Conservation (phyloP, 768 basidiomycete genomes). For the Boletus rex-veris region DNA sequence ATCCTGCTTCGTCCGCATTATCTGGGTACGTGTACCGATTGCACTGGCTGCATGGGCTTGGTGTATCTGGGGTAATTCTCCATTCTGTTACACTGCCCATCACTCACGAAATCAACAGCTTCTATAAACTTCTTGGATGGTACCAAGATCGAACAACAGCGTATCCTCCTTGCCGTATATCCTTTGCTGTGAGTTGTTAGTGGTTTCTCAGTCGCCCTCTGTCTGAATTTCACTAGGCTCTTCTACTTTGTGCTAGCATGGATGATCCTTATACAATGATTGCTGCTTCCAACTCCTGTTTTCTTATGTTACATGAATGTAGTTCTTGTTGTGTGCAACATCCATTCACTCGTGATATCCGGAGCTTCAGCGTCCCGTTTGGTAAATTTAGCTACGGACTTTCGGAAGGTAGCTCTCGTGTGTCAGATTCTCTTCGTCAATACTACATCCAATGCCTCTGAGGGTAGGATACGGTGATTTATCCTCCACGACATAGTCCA, state of each 20-base stretch:
- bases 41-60: conserved; percentile 88
- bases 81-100: neutral
- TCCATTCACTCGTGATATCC: neutral
- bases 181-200: conserved; percentile 72
- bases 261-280: conserved; percentile 92
- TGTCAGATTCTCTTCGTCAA: neutral
- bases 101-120: conserved; percentile 43
- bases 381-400: neutral
- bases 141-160: conserved; percentile 87
- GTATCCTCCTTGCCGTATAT: conserved; percentile 91
- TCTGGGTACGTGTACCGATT: conserved; percentile 85
- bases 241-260: conserved; percentile 95
- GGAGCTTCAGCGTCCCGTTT: neutral
- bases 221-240: conserved; percentile 44
- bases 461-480: conserved; percentile 33
- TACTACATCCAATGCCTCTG: conserved; percentile 22
- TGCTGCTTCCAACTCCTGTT: neutral
- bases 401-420: neutral
- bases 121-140: conserved; percentile 95
- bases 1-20: conserved; percentile 76
- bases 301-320: conserved; percentile 14
- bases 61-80: conserved; percentile 88
- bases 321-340: conserved; percentile 4
- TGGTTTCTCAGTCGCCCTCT: neutral
- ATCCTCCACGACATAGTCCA: neutral